Evolutionary conservation across 2,329 filamentous ascomycete genomes (phyloP), one percentile per base, ranked within the genome.

Genomic region (Hysterium pulicare): DNA sequence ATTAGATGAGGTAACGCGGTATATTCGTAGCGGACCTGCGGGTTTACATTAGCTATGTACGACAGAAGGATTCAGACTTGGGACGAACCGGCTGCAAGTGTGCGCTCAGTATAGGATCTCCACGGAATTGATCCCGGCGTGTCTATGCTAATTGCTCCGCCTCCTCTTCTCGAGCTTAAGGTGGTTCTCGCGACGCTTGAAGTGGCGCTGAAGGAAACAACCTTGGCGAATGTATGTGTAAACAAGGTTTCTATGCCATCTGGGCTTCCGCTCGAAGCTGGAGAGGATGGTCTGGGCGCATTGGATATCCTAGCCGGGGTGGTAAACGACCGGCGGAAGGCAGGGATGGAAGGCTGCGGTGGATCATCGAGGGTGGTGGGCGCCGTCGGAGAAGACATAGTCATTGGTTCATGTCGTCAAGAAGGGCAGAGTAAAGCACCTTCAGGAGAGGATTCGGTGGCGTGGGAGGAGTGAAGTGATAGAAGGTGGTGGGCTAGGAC

Each of bases 1-100:
- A 41, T 67, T 67, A 8, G 88, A 88, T 16, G 88, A 87, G 6
- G 87, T 86, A 24, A 93, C 86, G 56, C 87, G 84, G 63, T 96
- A 95, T 49, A 96, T 88, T 49, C 84, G 80, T 46, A 96, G 77
- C 1, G 83, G 78, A 2, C 89, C 90, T 80, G 44, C 3, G 31
- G 23, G 23, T 13, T 31, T 30, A 43, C 30, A 36, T 17, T 35
- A 32, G 21, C 11, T 17, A 31, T 40, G 43, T 26, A 35, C 15
- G 31, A 31, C 33, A 40, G 33, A 41, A 45, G 16, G 32, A 37
- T 15, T 31, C 34, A 16, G 38, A 11, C 32, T 46, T 46, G 51
- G 45, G 39, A 54, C 77, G 48, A 71, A 87, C 84, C 84, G 46
- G 87, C 78, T 45, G 90, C 89, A 49, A 94, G 83, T 0, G 87